phyloP scores from a whole-genome alignment of 768 basidiomycete genomes.

The Suillus bovinus region DNA sequence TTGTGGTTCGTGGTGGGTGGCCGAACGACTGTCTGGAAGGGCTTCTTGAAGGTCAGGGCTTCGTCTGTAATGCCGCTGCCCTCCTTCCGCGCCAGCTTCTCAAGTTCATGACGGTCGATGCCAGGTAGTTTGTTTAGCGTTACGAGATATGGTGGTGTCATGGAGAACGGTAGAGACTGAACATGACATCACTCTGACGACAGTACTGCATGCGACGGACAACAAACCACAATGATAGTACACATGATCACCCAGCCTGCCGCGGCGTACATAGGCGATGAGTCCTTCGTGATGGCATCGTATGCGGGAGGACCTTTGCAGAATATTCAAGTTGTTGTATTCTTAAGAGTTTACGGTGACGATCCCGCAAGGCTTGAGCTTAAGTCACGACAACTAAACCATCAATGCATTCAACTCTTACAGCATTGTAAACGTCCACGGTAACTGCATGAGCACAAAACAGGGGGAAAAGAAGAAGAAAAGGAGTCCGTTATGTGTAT shows the following conservation, averaged over 20 bases:
- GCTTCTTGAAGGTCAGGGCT: constrained; percentile 27
- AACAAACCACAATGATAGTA: not conserved
- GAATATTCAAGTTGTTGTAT: not conserved
- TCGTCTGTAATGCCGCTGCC: constrained; percentile 14
- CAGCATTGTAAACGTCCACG: not conserved
- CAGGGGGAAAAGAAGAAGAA: not conserved
- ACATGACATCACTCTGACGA: constrained; percentile 6
- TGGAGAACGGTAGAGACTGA: not conserved
- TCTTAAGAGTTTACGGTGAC: not conserved
- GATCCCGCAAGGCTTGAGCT: not conserved
- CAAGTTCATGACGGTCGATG: constrained; percentile 13
- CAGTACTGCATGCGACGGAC: not conserved
- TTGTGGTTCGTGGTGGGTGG: constrained; percentile 30
- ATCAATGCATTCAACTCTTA: too few relatives aligned
- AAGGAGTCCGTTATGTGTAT: not conserved
- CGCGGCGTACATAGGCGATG: too few relatives aligned
- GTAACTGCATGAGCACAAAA: not conserved
- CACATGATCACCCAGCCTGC: too few relatives aligned
- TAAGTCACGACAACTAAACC: not conserved
- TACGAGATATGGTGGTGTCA: constrained; percentile 1
- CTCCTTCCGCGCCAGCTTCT: constrained; percentile 15
- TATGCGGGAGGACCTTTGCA: not conserved
- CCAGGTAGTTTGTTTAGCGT: constrained; percentile 2
- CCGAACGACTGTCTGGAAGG: constrained; percentile 26
- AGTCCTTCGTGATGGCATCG: too few relatives aligned